Base-by-base conservation (phyloP, 306 rosid genomes). In the Biancaea sappan region DNA sequence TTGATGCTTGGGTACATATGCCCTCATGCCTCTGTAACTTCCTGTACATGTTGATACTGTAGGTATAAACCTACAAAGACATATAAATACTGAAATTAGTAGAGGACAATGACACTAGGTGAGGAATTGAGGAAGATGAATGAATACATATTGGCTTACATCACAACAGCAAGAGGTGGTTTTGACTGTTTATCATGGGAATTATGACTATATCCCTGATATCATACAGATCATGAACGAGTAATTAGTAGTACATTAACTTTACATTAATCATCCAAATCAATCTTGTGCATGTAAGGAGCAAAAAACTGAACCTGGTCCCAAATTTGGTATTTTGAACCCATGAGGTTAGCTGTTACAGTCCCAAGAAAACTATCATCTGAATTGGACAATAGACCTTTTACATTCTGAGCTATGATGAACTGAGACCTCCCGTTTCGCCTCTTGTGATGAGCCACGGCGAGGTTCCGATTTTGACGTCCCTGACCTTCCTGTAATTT, bases 391-490 rank as follows among this genome's bases (percentile, higher is more conserved):
- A 85, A 5, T 16, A 91, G 50, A 31, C 94, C 97, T 77, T 81
- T 92, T 1, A 84, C 16, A 68, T 78, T 88, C 80, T 88, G 96
- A 71, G 96, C 96, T 29, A 94, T 21, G 4, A 53, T 74, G 76
- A 88, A 88, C 35, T 72, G 91, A 10, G 97, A 88, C 64, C 77
- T 87, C 11, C 96, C 98, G 12, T 76, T 85, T 2, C 82, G 83
- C 37, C 98, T 80, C 72, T 54, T 87, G 75, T 87, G 90, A 71
- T 62, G 77, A 21, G 97, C 98, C 25, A 94, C 88, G 1, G 95
- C 97, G 18, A 94, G 87, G 67, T 94, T 94, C 83, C 97, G 75
- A 59, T 91, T 93, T 85, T 88, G 93, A 56, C 96, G 75, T 65
- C 96, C 98, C 69, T 87, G 84, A 18, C 98, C 98, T 88, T 94